These are phyloP conservation scores for Botrytis porri DNA, from an alignment of 2,329 filamentous ascomycete genomes.

Conservation along the genomic window DNA sequence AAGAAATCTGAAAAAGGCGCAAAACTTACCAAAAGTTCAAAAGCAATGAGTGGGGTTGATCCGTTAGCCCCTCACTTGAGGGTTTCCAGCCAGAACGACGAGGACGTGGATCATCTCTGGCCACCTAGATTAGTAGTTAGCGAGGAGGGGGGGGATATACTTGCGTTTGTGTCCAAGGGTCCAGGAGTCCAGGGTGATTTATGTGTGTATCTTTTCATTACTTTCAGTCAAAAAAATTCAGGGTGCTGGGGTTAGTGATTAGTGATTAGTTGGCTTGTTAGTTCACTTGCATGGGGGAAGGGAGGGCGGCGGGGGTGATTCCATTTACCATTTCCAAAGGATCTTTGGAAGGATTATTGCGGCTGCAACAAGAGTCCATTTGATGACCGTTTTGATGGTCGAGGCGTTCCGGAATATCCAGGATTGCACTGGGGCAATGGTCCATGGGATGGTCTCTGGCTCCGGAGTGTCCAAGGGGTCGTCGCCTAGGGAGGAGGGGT, in stretches of 20 bases:
- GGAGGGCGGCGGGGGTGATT: background rate
- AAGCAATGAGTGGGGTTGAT: background rate
- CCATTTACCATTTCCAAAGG: constrained; percentile 5
- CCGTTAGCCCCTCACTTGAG: constrained; percentile 14
- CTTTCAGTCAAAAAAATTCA: background rate
- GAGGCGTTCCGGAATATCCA: constrained; percentile 1
- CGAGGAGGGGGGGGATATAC: background rate
- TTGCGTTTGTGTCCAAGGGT: background rate
- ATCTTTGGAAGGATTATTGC: constrained; percentile 7
- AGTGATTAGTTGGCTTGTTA: background rate
- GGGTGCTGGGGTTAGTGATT: background rate
- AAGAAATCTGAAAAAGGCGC: background rate
- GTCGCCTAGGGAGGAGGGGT: background rate
- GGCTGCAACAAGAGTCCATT: constrained; percentile 1
- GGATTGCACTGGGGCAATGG: background rate
- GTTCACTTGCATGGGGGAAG: background rate
- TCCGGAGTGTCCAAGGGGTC: background rate
- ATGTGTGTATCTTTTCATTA: background rate
- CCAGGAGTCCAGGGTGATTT: background rate
- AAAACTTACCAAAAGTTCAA: background rate
- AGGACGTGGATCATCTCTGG: constrained; percentile 12
- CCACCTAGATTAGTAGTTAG: background rate
- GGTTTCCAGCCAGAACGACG: constrained; percentile 14
- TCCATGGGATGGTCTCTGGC: background rate
- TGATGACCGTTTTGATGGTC: constrained; percentile 3